Evolutionary conservation across 2,329 filamentous ascomycete species (phyloP).

Genomic region (Aureobasidium sp.): DNA sequence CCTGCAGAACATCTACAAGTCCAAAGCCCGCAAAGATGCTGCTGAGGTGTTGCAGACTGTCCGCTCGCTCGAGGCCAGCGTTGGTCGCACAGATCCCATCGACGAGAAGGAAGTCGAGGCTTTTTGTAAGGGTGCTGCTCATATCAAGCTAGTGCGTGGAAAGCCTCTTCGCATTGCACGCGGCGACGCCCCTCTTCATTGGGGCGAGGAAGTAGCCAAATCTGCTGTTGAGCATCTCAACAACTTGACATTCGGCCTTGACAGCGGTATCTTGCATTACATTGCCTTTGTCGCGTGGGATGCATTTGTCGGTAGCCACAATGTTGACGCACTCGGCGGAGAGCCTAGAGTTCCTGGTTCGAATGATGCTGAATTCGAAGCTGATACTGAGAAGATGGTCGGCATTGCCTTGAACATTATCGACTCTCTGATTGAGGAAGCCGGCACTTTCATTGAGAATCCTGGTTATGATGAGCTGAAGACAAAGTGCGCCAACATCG

Average conservation of each 20-base stretch:
- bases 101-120: slow-evolving; percentile 71
- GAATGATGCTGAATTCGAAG: slow-evolving; percentile 29
- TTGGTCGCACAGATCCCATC: slow-evolving; percentile 44
- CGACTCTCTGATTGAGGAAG: slow-evolving; percentile 38
- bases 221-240: slow-evolving; percentile 38
- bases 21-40: slow-evolving; percentile 72
- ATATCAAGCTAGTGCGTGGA: slow-evolving; percentile 78
- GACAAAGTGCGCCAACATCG: slow-evolving; percentile 30
- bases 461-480: slow-evolving; percentile 35
- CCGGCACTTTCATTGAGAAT: slow-evolving; percentile 34
- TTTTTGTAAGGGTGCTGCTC: slow-evolving; percentile 92
- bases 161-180: slow-evolving; percentile 45
- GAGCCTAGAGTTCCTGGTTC: slow-evolving; percentile 33
- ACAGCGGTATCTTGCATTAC: slow-evolving; percentile 42
- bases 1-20: slow-evolving; percentile 88
- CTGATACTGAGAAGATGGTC: slow-evolving; percentile 34
- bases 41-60: slow-evolving; percentile 65
- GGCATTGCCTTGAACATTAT: slow-evolving; percentile 38
- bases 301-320: slow-evolving; percentile 37
- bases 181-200: slow-evolving; percentile 38
- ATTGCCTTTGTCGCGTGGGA: slow-evolving; percentile 48
- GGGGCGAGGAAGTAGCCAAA: slow-evolving; percentile 44
- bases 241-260: slow-evolving; percentile 24
- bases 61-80: slow-evolving; percentile 46
- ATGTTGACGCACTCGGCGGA: slow-evolving; percentile 29